Evolutionary conservation across 257 asterid genomes (phyloP), one percentile per base, ranked within the genome.

Genomic region (Nicotiana paniculata): DNA sequence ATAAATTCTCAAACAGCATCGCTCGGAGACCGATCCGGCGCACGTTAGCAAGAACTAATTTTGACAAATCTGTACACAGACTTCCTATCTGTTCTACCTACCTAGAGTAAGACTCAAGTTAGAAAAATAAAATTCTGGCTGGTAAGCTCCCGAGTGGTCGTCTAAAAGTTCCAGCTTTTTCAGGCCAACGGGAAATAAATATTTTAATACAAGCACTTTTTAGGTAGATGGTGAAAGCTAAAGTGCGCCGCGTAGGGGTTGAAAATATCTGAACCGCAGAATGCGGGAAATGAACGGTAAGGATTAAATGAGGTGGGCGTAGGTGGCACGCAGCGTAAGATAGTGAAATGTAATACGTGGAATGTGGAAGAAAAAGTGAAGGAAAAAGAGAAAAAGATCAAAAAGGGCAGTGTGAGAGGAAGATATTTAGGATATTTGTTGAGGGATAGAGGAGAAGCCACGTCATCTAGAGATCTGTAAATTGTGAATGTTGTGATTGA

Each of bases 371-470:
- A 17, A 55, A 82, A 68, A 66, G 81, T 35, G 77, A 48, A 86
- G 67, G 35, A 63, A 28, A 4, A 35, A 75, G 35, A 63, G 21
- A 4, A 35, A 82, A 51, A 54, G 43, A n/a, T 33, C 33, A 33
- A 54, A 32, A 74, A 46, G 64, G 33, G 28, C n/a, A 48, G 21
- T 17, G 21, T 26, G 37, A 6, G 51, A 30, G 70, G 62, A 21
- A 24, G 62, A 33, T 43, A 24, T 3, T 9, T 51, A 17, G 16
- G 57, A 51, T 51, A 51, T 51, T 51, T 51, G 12, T 10, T 51
- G 46, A 6, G 46, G 46, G 92, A 90, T 83, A 77, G 87, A 82
- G 88, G 70, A 74, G 70, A 68, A 77, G 90, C 93, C 93, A 90
- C 93, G 89, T 87, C 89, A 85, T 69, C 58, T 30, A 15, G 26